These are phyloP conservation scores for Hypoxylon intermedium DNA, from an alignment of 495 filamentous ascomycete species.

Conservation along the genomic window DNA sequence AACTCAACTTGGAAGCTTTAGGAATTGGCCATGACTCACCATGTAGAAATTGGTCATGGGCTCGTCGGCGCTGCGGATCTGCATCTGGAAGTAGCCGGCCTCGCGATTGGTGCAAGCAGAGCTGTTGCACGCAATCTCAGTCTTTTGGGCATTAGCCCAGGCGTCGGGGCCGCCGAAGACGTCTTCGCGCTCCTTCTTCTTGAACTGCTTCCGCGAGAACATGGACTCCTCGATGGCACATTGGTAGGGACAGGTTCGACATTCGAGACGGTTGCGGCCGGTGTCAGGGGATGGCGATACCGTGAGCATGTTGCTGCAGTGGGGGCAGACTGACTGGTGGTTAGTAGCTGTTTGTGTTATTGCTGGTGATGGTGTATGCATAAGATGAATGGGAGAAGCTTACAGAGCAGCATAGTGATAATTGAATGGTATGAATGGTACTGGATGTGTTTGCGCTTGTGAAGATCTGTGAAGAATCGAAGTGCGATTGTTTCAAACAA, in stretches of 20 bases:
- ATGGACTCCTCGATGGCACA: constrained; percentile 73
- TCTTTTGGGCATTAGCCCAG: constrained; percentile 90
- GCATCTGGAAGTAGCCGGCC: constrained; percentile 94
- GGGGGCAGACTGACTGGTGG: constrained; percentile 77
- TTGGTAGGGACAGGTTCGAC: constrained; percentile 91
- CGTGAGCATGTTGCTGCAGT: constrained; percentile 88
- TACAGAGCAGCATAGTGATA: constrained; percentile 79
- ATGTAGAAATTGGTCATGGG: constrained; percentile 97
- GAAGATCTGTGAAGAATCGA: too few relatives aligned
- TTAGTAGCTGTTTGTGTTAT: constrained; percentile 11
- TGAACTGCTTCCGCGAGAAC: constrained; percentile 77
- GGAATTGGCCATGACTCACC: constrained; percentile 58
- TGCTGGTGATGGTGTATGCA: neutral
- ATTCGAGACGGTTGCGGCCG: constrained; percentile 76
- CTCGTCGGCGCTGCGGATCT: constrained; percentile 98
- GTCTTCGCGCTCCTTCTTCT: constrained; percentile 85
- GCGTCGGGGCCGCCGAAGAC: constrained; percentile 86
- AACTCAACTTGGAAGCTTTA: too few relatives aligned
- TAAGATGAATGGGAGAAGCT: constrained; percentile 27
- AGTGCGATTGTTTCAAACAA: too few relatives aligned
- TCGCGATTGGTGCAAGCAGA: constrained; percentile 76
- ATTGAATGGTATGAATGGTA: too few relatives aligned
- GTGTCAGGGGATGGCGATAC: constrained; percentile 54
- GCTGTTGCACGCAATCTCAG: constrained; percentile 74
- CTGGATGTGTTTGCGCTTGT: too few relatives aligned